These are phyloP conservation scores for Globisporangium takayamanum DNA, from an alignment of 352 stramenopile species.

Conservation along the genomic window DNA sequence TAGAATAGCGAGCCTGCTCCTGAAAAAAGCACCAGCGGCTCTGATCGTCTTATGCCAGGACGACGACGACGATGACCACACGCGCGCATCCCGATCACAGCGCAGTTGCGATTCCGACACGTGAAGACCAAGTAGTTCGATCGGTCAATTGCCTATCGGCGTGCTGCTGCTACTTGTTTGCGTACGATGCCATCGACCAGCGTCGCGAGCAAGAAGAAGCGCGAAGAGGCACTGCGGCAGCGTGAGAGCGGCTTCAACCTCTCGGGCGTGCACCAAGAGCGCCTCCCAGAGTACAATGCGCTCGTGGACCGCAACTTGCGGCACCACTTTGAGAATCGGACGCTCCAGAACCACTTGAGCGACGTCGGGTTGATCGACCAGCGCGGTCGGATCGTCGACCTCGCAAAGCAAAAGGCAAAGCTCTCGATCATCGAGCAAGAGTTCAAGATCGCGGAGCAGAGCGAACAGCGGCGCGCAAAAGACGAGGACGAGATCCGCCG, in stretches of 20 bases:
- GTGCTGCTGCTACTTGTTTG: not conserved
- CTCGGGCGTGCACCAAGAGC: slow-evolving; percentile 55
- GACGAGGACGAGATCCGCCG: slow-evolving; percentile 87
- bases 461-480: slow-evolving; percentile 55
- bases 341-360: slow-evolving; percentile 74
- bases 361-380: slow-evolving; percentile 81
- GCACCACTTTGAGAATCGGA: slow-evolving; percentile 84
- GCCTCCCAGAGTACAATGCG: slow-evolving; percentile 82
- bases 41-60: too few relatives aligned
- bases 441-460: slow-evolving; percentile 84
- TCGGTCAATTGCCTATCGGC: too few relatives aligned
- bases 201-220: slow-evolving; percentile 26
- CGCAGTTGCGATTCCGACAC: too few relatives aligned
- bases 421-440: slow-evolving; percentile 91
- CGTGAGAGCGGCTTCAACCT: slow-evolving; percentile 59
- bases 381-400: slow-evolving; percentile 83
- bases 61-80: too few relatives aligned
- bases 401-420: slow-evolving; percentile 86
- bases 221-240: slow-evolving; percentile 37
- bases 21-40: too few relatives aligned
- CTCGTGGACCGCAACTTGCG: slow-evolving; percentile 85
- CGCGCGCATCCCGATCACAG: too few relatives aligned
- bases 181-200: slow-evolving; percentile 4
- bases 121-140: too few relatives aligned
- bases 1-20: too few relatives aligned